Base-by-base conservation (phyloP, 2,329 filamentous ascomycete genomes). In the Penicillium vulpinum region DNA sequence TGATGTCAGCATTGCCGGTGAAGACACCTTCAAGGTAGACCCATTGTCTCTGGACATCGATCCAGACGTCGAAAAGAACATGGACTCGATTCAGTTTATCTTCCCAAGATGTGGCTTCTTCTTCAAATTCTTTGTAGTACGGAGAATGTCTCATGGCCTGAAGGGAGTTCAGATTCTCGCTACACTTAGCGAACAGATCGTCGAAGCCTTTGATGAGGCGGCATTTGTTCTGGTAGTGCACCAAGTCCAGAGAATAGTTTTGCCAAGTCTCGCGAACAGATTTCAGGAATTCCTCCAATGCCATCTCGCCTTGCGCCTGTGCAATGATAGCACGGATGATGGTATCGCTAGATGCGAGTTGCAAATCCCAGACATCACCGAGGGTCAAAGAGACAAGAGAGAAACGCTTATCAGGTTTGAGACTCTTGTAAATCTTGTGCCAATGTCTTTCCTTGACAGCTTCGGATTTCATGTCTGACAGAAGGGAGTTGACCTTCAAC, bases 31-130 rank as follows among this genome's bases (percentile, higher is more conserved):
- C 95, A 5, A 99, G 85, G 73, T 99, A 99, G 8, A 99, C 94
- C 94, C 94, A 99, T 78, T 99, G 94, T 60, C 95, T 89, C 75
- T 99, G 94, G n/a, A 99, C 95, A 76, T 99, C 95, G 67, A 99
- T 99, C 95, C 95, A 99, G 16, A 99, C 92, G 73, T 99, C 94
- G 70, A 99, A 99, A 10, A 99, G 83, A 16, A 99, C 91, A 72
- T 99, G 94, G 2, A 99, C 92, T 44, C 94, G 87, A 74, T 97
- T 99, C 26, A 99, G 83, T 74, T 96, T 96, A 77, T 99, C 95
- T 76, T 99, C 95, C 94, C 94, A 99, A 1, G 89, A 85, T 0
- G 92, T 89, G 7, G 95, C 95, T 67, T 99, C 94, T 68, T 99
- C 94, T 73, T 99, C 94, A 61, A 99, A 99, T 68, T 97, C 93